Conservation (phyloP, 306 rosid species). For the Pyrus communis region DNA sequence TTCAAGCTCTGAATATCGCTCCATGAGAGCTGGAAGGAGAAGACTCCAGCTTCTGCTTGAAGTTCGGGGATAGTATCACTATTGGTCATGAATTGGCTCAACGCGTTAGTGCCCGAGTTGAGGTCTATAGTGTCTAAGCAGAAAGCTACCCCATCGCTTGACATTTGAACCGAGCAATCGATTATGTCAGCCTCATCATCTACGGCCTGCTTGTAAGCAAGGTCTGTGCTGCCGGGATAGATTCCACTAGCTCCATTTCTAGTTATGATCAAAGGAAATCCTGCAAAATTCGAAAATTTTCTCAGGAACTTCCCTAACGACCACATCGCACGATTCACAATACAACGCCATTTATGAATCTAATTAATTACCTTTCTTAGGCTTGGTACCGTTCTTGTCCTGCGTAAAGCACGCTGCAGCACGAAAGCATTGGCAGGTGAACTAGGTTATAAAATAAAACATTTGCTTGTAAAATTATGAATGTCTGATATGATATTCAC, state of each 20-base stretch:
- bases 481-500: conserved; percentile 29
- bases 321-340: background rate
- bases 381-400: conserved; percentile 24
- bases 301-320: background rate
- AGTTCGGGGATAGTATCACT: conserved; percentile 53
- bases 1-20: conserved; percentile 58
- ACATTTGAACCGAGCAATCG: conserved; percentile 86
- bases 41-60: conserved; percentile 62
- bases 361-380: conserved; percentile 37
- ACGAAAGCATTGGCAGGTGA: conserved; percentile 19
- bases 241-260: conserved; percentile 77
- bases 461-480: background rate
- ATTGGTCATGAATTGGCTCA: conserved; percentile 42
- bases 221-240: conserved; percentile 78
- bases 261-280: conserved; percentile 50
- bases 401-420: conserved; percentile 68
- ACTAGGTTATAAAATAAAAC: background rate
- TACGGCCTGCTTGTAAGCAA: conserved; percentile 73
- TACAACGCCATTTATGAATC: background rate
- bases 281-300: conserved; percentile 24
- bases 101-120: conserved; percentile 35
- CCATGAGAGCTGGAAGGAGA: conserved; percentile 82
- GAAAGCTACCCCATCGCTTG: conserved; percentile 79
- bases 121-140: conserved; percentile 52
- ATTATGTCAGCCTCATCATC: conserved; percentile 71